Percentiles rank a stretch among this genome's conserved stretches.
Evolutionary conservation across 2,329 filamentous ascomycete genomes (phyloP).

Genomic region (Cadophora sp.): DNA sequence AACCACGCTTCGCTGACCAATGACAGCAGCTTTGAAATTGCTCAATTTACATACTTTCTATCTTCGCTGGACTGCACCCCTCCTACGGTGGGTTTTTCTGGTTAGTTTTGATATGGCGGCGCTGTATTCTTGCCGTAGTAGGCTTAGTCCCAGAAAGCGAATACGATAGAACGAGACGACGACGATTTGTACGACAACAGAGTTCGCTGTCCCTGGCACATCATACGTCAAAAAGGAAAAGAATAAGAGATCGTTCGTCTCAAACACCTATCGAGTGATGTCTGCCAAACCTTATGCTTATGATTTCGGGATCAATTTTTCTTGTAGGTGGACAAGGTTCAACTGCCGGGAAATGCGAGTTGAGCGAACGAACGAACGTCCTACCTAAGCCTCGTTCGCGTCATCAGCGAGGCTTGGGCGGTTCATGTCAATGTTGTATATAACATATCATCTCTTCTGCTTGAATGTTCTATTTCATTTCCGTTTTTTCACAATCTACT

Average conservation of each 20-base stretch:
- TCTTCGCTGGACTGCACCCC: not conserved
- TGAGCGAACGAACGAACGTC: not conserved
- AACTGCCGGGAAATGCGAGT: not conserved
- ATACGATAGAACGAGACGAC: too few species aligned
- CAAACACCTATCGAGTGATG: not conserved
- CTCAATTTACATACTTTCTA: not conserved
- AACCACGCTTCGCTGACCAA: slow-evolving; percentile 11
- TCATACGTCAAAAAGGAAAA: not conserved
- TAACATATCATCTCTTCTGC: not conserved
- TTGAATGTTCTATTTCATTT: not conserved
- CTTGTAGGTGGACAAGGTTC: not conserved
- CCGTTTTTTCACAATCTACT: not conserved
- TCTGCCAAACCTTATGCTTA: not conserved
- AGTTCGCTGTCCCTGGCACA: not conserved
- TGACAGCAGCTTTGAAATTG: not conserved
- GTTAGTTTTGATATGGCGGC: not conserved
- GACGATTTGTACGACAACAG: not conserved
- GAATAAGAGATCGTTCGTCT: not conserved
- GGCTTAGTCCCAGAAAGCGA: not conserved
- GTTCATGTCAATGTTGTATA: slow-evolving; percentile 3
- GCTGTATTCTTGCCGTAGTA: not conserved
- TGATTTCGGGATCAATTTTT: not conserved
- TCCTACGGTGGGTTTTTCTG: not conserved
- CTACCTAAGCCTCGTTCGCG: slow-evolving; percentile 7
- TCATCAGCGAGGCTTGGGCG: slow-evolving; percentile 9